phyloP scores from a whole-genome alignment of 2,329 filamentous ascomycete species.

The Canariomyces notabilis region DNA sequence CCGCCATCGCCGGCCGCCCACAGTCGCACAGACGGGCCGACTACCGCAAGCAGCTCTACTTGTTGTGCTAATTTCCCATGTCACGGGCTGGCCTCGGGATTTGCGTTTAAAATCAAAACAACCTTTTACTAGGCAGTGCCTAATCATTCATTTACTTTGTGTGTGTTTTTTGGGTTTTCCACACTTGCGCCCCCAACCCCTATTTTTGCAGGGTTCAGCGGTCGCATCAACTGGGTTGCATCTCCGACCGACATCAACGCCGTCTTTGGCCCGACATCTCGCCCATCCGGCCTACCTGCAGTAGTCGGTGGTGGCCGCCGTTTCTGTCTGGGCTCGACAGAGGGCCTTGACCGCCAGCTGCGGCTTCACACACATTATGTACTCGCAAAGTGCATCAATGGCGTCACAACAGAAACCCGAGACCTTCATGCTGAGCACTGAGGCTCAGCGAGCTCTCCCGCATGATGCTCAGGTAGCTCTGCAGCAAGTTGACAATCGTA shows the following conservation, averaged over 20 bases:
- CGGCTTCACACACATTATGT: conserved; percentile 52
- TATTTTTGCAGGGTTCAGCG: conserved; percentile 10
- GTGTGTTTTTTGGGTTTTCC: too few relatives aligned
- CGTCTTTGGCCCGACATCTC: conserved; percentile 2
- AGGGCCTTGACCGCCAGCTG: conserved; percentile 1
- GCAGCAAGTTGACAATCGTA: conserved; percentile 97
- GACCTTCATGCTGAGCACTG: conserved; percentile 96
- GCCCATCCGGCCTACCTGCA: not conserved
- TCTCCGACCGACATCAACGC: conserved; percentile 16
- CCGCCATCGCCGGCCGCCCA: conserved; percentile 6
- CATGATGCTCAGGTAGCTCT: conserved; percentile 95
- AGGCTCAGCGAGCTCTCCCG: conserved; percentile 92
- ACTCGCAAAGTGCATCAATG: conserved; percentile 77
- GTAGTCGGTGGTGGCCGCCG: not conserved
- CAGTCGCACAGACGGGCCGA: conserved; percentile 17
- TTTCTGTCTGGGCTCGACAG: conserved; percentile 1
- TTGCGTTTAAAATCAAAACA: conserved; percentile 16
- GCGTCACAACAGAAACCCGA: conserved; percentile 92
- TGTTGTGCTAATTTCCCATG: conserved; percentile 21
- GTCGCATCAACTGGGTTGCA: conserved; percentile 25
- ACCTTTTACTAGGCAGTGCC: conserved; percentile 25
- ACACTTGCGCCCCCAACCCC: too few relatives aligned
- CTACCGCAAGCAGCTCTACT: conserved; percentile 22
- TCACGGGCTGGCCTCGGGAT: conserved; percentile 33
- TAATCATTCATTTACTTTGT: conserved; percentile 9